Evolutionary conservation across 1,284 basidiomycete genomes (phyloP), one percentile per base, ranked within the genome.

Genomic region (Inonotus hispidus): DNA sequence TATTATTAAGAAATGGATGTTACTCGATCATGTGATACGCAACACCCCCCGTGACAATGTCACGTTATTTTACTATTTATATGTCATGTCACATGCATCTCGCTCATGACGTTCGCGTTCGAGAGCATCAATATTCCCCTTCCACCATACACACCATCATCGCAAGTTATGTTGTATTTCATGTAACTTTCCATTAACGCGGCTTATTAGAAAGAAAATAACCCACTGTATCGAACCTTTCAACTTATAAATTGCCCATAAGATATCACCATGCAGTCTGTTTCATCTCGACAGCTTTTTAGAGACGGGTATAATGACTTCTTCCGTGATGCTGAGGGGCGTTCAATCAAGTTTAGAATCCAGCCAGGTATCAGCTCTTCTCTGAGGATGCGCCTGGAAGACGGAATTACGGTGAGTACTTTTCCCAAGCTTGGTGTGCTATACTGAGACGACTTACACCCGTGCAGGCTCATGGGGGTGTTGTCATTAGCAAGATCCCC

Each of bases 401-500:
- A 58, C 11, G 50, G 29, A 4, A 58, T 62, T 37, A 54, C 21
- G 8, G 60, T 62, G 46, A 23, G 60, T 29, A 19, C 50, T 10
- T 23, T 14, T 14, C 23, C 45, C 32, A 32, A 3, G 32, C 14
- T 49, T 27, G 13, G 13, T 13, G n/a, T 49, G 23, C 23, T 23
- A 25, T 23, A 21, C 19, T 27, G 19, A 49, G 4, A 27, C 6
- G 6, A 25, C 46, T 23, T 2, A n/a, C 46, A 23, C 46, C 5
- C 16, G 16, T 32, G 14, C 19, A 63, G 61, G 7, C 43, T 8
- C 58, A 63, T 21, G 61, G 61, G 32, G 61, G 61, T 4, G 13
- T 59, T n/a, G 45, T 63, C 43, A 59, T 59, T 10, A 23, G 25
- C 29, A 59, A 59, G 38, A 43, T 63, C 16, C 61, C 61, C 2